Conservation (phyloP, 75 land plant species). For the Larix kaempferi region DNA sequence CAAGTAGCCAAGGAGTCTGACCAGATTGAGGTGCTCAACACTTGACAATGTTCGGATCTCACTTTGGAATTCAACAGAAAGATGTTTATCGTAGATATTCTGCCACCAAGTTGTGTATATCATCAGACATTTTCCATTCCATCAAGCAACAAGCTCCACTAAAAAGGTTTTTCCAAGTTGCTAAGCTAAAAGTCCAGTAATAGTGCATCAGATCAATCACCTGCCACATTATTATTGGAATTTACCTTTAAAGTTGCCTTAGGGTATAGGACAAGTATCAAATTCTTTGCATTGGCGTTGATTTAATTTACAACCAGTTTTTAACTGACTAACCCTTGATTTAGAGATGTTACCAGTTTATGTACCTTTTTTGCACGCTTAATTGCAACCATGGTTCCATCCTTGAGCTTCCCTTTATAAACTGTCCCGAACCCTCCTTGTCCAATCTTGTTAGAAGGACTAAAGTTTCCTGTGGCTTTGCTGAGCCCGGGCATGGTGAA, state of each 20-base stretch:
- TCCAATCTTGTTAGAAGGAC: slow-evolving; percentile 55
- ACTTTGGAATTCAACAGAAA: slow-evolving; percentile 63
- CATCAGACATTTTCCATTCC: slow-evolving; percentile 8
- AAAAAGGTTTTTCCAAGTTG: background rate
- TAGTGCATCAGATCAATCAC: background rate
- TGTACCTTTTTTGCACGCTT: slow-evolving; percentile 75
- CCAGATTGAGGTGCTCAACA: slow-evolving; percentile 82
- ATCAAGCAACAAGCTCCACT: background rate
- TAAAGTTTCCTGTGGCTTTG: slow-evolving; percentile 66
- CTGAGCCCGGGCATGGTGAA: slow-evolving; percentile 60
- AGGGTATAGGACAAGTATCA: background rate
- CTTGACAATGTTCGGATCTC: slow-evolving; percentile 69
- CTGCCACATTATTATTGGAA: background rate
- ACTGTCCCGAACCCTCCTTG: slow-evolving; percentile 77
- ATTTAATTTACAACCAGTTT: background rate
- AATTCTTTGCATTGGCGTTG: background rate
- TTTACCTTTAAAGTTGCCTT: background rate
- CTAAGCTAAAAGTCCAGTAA: background rate
- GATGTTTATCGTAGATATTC: slow-evolving; percentile 63
- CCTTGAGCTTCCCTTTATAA: slow-evolving; percentile 70
- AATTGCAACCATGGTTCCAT: slow-evolving; percentile 74
- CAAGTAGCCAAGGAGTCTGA: slow-evolving; percentile 69
- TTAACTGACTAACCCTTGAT: background rate
- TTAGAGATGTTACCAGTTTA: background rate
- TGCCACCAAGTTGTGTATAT: slow-evolving; percentile 19